Conservation (phyloP, 768 basidiomycete species). For the Naganishia antarctica region DNA sequence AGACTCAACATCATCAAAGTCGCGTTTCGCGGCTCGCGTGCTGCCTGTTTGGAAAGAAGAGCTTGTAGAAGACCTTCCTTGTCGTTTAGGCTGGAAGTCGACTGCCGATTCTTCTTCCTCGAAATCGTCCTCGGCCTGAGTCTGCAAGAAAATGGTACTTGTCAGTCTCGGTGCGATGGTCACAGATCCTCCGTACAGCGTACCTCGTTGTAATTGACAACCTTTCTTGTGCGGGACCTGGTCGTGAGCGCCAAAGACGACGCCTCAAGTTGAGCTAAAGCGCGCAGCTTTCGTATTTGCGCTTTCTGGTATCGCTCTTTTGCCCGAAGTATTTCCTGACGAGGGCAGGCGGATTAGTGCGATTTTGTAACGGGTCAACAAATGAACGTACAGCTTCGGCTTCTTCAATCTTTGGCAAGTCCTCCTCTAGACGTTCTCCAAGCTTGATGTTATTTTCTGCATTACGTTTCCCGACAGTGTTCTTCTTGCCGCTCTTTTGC, state of each 20-base stretch:
- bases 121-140: slow-evolving; percentile 10
- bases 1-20: slow-evolving; percentile 1
- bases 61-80: slow-evolving; percentile 4
- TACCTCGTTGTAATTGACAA: slow-evolving; percentile 18
- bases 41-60: slow-evolving; percentile 3
- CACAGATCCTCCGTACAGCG: neutral
- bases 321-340: slow-evolving; percentile 10
- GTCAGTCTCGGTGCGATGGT: neutral
- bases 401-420: slow-evolving; percentile 20
- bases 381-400: slow-evolving; percentile 5
- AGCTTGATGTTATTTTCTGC: slow-evolving; percentile 20
- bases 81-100: neutral
- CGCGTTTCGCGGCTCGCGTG: slow-evolving; percentile 9
- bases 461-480: neutral
- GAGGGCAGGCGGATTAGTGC: neutral
- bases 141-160: neutral
- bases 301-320: slow-evolving; percentile 20
- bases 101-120: neutral
- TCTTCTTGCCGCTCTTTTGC: slow-evolving; percentile 18
- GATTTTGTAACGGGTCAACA: neutral
- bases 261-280: slow-evolving; percentile 11
- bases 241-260: slow-evolving; percentile 11
- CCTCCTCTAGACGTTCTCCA: slow-evolving; percentile 12
- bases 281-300: slow-evolving; percentile 7
- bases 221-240: slow-evolving; percentile 4